Base-by-base conservation (phyloP, 1,139 yeast species). In the Schizosaccharomyces versatilis region DNA sequence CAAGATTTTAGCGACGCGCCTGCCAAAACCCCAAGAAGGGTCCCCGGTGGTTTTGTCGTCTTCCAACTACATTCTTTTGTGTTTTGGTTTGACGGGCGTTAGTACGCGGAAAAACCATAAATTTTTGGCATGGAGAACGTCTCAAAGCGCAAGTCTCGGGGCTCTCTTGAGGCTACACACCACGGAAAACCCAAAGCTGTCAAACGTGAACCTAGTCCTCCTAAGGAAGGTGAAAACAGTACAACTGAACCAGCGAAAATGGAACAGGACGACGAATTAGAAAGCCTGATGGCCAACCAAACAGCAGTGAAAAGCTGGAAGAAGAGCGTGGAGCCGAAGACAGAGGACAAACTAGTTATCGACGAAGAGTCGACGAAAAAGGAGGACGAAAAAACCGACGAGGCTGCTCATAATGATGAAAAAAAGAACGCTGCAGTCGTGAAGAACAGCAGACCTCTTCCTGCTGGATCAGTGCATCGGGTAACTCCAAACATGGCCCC, bases 391-490 rank as follows among this genome's bases (percentile, higher is more conserved):
- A 24, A 24, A 24, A 38, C 17, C 9, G 38, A 1, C 19, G 32
- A 17, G 36, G 36, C 15, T 19, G 24, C 19, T 17, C 36, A 10
- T 2, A 44, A 19, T 44, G 32, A 15, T 44, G 49, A 24, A 24
- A 5, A 24, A 24, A 24, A 24, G 32, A 24, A 24, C 32, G 32
- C 32, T 24, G 32, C 32, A 24, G 32, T 24, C 32, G 32, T 24
- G 32, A 24, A 24, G 32, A 24, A 24, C 32, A 32, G 7, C 32
- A 32, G 38, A 9, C 49, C 49, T 24, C 49, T 44, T 44, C 49
- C 49, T 44, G 49, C 49, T 10, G 49, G 49, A 32, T 44, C 49
- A n/a, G 49, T 44, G 19, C 49, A 44, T 32, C 19, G 49, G 14
- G 32, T 32, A 8, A 44, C 49, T 24, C 19, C 36, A n/a, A 32